phyloP scores from a whole-genome alignment of 176 grass and related monocot species.

The Bonia amplexicaulis region DNA sequence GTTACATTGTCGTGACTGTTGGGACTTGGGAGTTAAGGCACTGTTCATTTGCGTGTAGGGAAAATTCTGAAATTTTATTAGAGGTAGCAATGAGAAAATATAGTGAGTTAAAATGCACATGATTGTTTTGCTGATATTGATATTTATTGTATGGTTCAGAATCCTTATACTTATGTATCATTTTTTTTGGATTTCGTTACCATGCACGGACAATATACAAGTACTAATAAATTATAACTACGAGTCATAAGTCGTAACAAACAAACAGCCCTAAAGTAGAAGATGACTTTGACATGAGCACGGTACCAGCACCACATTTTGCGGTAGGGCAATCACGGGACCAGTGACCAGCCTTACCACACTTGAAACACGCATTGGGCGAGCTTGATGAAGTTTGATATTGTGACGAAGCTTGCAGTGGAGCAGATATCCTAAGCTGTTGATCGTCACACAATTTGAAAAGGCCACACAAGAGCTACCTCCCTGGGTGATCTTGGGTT shows the following conservation, averaged over 20 bases:
- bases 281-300: slow-evolving; percentile 24
- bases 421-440: slow-evolving; percentile 20
- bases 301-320: slow-evolving; percentile 26
- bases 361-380: slow-evolving; percentile 55
- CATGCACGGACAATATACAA: no score
- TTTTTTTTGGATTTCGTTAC: no score
- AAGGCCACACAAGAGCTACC: slow-evolving; percentile 59
- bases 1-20: not conserved
- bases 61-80: not conserved
- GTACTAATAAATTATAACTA: no score
- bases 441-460: slow-evolving; percentile 71
- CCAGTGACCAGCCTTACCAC: slow-evolving; percentile 62
- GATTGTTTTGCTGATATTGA: no score
- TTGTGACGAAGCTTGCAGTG: slow-evolving; percentile 28
- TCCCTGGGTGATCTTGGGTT: slow-evolving; percentile 35
- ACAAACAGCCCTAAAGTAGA: not conserved
- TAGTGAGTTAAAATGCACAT: not conserved
- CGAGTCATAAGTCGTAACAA: no score
- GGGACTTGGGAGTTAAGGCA: not conserved
- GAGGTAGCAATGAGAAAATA: not conserved
- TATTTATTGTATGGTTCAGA: no score
- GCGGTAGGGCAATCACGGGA: slow-evolving; percentile 59
- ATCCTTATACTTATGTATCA: no score
- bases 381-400: slow-evolving; percentile 29
- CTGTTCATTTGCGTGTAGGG: not conserved